Base-by-base conservation (phyloP, 108 stramenopile species). In the Epipyxis sp. region DNA sequence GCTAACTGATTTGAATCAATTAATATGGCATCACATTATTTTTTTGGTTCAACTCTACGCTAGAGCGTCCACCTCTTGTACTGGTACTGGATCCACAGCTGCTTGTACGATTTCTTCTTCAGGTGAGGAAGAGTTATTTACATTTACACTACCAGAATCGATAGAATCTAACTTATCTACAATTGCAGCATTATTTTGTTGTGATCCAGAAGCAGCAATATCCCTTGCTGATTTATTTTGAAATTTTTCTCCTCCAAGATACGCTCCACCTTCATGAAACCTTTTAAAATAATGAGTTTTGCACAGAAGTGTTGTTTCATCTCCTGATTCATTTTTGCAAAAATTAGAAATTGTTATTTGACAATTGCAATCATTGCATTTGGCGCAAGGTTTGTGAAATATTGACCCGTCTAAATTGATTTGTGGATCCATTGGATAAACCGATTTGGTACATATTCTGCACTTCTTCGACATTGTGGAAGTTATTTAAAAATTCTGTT, bases 231-330 rank as follows among this genome's bases (percentile, higher is more conserved):
- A 3, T 32, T 65, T 65, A 10, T 32, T 32, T 13, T 65, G 61
- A 42, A 35, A 74, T 39, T 37, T 74, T 42, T 74, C 71, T 34
- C 71, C 71, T 35, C 71, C 71, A 34, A 74, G 32, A 57, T 74
- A 74, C 6, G 32, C 42, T 6, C 71, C 71, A 43, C 25, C 46
- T 74, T 74, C 71, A 10, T 57, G 10, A 39, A 77, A 77, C 34
- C 76, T 29, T 59, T 77, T 59, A 39, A 77, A 77, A 40, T 77
- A 77, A 40, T 77, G 76, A 2, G 76, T 77, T 59, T 77, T 77
- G 61, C 76, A 77, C 20, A 77, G 32, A 2, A 77, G 46, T 20
- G n/a, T 77, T 10, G 34, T 10, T 6, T 25, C 34, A 13, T 37
- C 61, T 29, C 34, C 61, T 6, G 27, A 6, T 29, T 74, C 71